These are phyloP conservation scores for Fusarium scirpi DNA, from an alignment of 2,329 filamentous ascomycete species.

Conservation along the genomic window DNA sequence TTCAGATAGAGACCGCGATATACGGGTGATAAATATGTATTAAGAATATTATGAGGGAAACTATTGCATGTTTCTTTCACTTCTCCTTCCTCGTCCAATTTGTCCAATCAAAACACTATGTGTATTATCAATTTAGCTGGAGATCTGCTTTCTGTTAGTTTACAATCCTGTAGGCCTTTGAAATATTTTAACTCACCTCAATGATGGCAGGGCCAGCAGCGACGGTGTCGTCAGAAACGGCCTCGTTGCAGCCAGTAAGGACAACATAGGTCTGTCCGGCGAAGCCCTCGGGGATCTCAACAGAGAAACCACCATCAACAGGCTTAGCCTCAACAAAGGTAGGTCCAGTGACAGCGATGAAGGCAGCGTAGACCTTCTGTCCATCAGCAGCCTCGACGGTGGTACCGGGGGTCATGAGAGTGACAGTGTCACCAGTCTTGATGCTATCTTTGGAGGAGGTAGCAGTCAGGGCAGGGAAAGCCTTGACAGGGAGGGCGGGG, in stretches of 20 bases:
- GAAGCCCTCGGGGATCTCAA: conserved; percentile 46
- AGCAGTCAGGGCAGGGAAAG: conserved; percentile 64
- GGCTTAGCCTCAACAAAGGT: conserved; percentile 37
- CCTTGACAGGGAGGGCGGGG: conserved; percentile 67
- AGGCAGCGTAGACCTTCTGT: conserved; percentile 50
- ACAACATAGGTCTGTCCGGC: conserved; percentile 57
- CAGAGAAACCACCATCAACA: conserved; percentile 42
- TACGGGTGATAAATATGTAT: background rate
- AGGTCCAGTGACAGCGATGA: conserved; percentile 49
- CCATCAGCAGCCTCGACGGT: conserved; percentile 43
- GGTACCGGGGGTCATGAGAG: conserved; percentile 45
- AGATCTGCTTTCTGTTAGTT: conserved; percentile 19
- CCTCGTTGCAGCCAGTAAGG: conserved; percentile 52
- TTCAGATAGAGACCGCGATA: background rate
- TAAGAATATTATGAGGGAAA: background rate
- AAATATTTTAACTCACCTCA: conserved; percentile 28
- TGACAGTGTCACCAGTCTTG: conserved; percentile 45
- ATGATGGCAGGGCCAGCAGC: conserved; percentile 54
- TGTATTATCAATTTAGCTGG: conserved; percentile 7
- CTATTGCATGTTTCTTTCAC: background rate
- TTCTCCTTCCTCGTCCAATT: background rate
- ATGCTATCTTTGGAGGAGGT: conserved; percentile 42
- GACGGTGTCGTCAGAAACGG: conserved; percentile 53
- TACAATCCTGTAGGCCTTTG: accelerated
- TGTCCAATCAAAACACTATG: background rate